A percentile compares a stretch with the other conserved stretches of the same genome.
phyloP scores from a whole-genome alignment of 2,329 filamentous ascomycete genomes.

The Grosmannia huntii region DNA sequence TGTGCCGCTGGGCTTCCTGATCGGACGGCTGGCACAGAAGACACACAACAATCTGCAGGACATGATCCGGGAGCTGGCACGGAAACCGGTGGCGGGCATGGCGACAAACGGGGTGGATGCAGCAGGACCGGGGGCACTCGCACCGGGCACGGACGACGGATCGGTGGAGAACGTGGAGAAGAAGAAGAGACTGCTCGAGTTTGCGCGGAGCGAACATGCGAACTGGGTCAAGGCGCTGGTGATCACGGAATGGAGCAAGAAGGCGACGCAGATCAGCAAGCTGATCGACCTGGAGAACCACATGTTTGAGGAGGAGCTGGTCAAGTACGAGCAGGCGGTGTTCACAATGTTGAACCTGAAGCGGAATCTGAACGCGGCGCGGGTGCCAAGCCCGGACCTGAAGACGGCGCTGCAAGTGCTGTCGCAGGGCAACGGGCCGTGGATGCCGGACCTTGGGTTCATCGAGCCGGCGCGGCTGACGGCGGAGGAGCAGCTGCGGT shows the following conservation, averaged over 20 bases:
- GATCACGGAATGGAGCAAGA: slow-evolving; percentile 78
- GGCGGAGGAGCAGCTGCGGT: slow-evolving; percentile 57
- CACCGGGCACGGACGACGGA: slow-evolving; percentile 48
- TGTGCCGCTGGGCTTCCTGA: slow-evolving; percentile 59
- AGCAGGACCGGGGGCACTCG: slow-evolving; percentile 13
- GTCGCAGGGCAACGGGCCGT: slow-evolving; percentile 61
- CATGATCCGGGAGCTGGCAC: slow-evolving; percentile 55
- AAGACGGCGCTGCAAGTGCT: slow-evolving; percentile 79
- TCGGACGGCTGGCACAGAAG: slow-evolving; percentile 69
- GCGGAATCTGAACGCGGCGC: slow-evolving; percentile 55
- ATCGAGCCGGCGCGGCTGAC: slow-evolving; percentile 61
- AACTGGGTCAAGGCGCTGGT: slow-evolving; percentile 92
- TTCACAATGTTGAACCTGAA: slow-evolving; percentile 60
- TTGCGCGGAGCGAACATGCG: slow-evolving; percentile 65
- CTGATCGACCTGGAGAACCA: slow-evolving; percentile 78
- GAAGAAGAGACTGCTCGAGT: slow-evolving; percentile 62
- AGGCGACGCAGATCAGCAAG: slow-evolving; percentile 66
- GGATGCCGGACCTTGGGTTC: slow-evolving; percentile 75
- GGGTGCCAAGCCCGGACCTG: slow-evolving; percentile 80
- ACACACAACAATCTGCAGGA: slow-evolving; percentile 68
- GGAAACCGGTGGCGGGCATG: slow-evolving; percentile 46
- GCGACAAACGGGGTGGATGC: slow-evolving; percentile 32
- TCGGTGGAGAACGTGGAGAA: slow-evolving; percentile 59
- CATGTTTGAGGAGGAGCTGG: slow-evolving; percentile 46
- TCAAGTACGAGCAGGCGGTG: slow-evolving; percentile 46